These are phyloP conservation scores for Rhizopogon salebrosus DNA, from an alignment of 768 basidiomycete genomes.

Conservation along the genomic window DNA sequence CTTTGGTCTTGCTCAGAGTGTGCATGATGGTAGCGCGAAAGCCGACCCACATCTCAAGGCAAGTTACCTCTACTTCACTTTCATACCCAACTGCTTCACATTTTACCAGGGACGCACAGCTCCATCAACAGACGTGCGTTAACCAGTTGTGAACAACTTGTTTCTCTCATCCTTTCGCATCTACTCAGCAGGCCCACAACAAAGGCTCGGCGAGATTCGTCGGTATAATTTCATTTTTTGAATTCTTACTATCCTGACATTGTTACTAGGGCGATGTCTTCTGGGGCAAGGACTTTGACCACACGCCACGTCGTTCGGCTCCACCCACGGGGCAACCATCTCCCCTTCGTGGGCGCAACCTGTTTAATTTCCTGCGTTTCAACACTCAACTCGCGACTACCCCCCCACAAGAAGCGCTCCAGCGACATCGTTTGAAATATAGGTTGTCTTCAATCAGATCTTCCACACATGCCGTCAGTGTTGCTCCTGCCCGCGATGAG, in stretches of 20 bases:
- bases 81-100: background rate
- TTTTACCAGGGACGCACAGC: background rate
- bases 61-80: background rate
- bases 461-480: background rate
- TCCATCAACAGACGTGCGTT: background rate
- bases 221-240: background rate
- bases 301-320: background rate
- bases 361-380: background rate
- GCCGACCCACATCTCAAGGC: background rate
- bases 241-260: background rate
- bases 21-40: background rate
- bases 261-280: background rate
- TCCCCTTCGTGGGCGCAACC: background rate
- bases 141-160: background rate
- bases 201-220: background rate
- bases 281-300: background rate
- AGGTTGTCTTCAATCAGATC: background rate
- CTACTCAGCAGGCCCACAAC: background rate
- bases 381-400: background rate
- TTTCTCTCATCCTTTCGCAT: background rate
- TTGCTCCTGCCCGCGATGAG: background rate
- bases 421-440: background rate
- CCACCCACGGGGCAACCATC: background rate
- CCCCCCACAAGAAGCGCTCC: background rate
- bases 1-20: background rate